phyloP scores from a whole-genome alignment of 1,284 basidiomycete species.

The Naganishia sp. region DNA sequence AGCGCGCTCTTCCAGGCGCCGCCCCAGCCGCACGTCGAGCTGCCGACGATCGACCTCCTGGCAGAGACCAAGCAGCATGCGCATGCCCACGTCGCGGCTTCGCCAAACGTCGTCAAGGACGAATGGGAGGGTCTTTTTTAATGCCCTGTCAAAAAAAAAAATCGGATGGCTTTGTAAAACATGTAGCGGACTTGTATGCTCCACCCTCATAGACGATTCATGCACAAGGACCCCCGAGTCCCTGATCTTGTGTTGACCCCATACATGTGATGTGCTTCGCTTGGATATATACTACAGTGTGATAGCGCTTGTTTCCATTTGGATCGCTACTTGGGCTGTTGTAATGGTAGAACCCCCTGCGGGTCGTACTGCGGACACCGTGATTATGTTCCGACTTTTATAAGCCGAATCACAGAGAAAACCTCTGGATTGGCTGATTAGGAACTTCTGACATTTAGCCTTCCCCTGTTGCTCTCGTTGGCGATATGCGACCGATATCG shows the following conservation, averaged over 20 bases:
- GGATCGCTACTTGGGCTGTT: no score
- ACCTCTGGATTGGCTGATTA: not conserved
- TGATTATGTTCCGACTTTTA: conserved; percentile 1
- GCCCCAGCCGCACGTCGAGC: conserved; percentile 38
- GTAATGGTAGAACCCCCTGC: not conserved
- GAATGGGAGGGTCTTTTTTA: conserved; percentile 50
- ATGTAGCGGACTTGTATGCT: no score
- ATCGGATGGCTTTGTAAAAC: no score
- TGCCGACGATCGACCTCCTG: conserved; percentile 39
- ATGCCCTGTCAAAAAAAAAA: not conserved
- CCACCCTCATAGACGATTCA: no score
- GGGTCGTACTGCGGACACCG: not conserved
- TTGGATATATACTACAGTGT: not conserved
- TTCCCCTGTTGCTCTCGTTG: conserved; percentile 7
- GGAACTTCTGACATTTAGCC: not conserved
- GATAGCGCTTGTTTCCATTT: not conserved
- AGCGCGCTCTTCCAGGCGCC: conserved; percentile 40
- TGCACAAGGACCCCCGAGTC: no score
- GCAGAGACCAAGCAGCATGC: conserved; percentile 36
- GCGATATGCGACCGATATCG: not conserved
- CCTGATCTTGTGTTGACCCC: not conserved
- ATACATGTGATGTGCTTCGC: not conserved
- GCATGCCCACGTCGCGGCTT: not conserved
- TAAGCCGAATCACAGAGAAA: not conserved
- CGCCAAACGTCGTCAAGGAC: conserved; percentile 40